Conservation (phyloP, 768 basidiomycete species). For the Lentinula sp. region DNA sequence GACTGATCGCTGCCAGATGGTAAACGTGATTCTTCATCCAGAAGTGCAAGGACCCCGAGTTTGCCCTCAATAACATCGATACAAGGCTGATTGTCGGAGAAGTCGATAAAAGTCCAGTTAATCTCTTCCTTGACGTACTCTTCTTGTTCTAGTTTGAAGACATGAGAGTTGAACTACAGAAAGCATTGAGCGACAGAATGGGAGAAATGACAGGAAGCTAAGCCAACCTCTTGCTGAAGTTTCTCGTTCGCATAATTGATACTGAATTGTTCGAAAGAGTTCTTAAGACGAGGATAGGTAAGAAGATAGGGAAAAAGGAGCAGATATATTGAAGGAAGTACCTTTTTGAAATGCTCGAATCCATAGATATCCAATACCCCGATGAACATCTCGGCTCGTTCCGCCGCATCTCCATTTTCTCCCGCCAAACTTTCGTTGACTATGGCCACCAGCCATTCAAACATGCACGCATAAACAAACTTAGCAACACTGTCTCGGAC, state of each 20-base stretch:
- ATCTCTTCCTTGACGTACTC: constrained; percentile 98
- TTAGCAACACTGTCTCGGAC: constrained; percentile 97
- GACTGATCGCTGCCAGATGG: constrained; percentile 90
- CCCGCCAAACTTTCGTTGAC: constrained; percentile 96
- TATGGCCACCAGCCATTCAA: constrained; percentile 97
- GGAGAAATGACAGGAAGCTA: not conserved
- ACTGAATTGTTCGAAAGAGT: constrained; percentile 96
- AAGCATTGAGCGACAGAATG: not conserved
- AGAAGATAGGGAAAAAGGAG: not conserved
- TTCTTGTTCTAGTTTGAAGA: constrained; percentile 98
- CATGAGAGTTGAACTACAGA: constrained; percentile 92
- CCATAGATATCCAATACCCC: constrained; percentile 98
- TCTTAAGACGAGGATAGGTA: constrained; percentile 31
- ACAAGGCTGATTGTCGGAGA: constrained; percentile 97
- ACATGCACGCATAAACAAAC: constrained; percentile 97
- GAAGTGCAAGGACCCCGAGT: constrained; percentile 87
- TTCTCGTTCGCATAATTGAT: constrained; percentile 99
- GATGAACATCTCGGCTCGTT: constrained; percentile 95
- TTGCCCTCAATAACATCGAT: constrained; percentile 98
- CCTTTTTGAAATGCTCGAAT: constrained; percentile 97
- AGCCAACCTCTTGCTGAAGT: constrained; percentile 86
- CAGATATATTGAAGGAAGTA: constrained; percentile 14
- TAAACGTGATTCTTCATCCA: constrained; percentile 97
- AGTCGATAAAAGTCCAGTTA: constrained; percentile 99
- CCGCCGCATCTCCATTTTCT: constrained; percentile 88